Conservation (phyloP, 2,329 filamentous ascomycete species). For the Microcyclospora pomicola region DNA sequence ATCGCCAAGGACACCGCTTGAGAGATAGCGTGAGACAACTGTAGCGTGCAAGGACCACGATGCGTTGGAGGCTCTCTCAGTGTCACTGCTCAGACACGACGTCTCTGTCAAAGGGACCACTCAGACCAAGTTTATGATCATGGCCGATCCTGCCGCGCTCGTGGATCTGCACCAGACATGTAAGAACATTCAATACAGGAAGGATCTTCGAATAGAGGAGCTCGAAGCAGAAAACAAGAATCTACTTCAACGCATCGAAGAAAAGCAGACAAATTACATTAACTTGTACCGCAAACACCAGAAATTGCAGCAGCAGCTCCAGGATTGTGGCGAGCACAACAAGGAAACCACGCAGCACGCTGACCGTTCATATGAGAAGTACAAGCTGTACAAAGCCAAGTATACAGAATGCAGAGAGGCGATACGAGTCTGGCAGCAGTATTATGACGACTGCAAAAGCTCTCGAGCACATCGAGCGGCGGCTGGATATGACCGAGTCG, state of each 20-base stretch:
- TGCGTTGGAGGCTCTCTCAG: no score
- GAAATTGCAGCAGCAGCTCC: neutral
- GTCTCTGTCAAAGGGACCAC: no score
- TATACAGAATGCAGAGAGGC: neutral
- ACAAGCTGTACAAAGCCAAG: neutral
- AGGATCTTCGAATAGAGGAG: slow-evolving; percentile 5
- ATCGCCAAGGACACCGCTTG: no score
- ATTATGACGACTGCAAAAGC: neutral
- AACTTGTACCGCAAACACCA: slow-evolving; percentile 1
- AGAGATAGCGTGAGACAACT: no score
- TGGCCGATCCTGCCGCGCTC: no score
- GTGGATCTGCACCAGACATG: no score
- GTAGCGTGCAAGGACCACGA: no score
- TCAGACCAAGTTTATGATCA: no score
- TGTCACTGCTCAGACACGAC: no score
- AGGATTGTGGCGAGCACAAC: neutral
- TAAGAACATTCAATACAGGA: no score
- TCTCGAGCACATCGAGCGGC: no score
- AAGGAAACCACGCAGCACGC: neutral
- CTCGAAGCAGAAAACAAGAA: slow-evolving; percentile 13
- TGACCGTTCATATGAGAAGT: neutral
- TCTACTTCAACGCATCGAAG: neutral
- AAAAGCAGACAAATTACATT: slow-evolving; percentile 3
- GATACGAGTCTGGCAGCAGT: neutral
- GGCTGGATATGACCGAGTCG: neutral